These are phyloP conservation scores for Melaleuca alternifolia DNA, from an alignment of 345 rosid species.

Conservation along the genomic window DNA sequence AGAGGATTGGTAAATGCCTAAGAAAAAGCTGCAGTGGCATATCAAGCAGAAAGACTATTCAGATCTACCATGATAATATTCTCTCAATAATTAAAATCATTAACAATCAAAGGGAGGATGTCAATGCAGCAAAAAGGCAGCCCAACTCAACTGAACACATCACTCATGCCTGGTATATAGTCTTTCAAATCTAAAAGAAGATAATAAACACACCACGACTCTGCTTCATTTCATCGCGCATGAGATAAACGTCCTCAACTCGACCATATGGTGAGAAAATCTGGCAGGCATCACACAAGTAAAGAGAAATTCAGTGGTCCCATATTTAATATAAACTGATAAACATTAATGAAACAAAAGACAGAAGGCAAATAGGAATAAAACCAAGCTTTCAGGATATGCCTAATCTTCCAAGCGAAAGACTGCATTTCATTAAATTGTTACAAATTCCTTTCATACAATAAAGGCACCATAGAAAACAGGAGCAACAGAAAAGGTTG, in stretches of 20 bases:
- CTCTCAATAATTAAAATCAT: not conserved
- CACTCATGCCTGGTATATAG: not conserved
- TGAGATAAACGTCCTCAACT: constrained; percentile 97
- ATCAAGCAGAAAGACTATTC: not conserved
- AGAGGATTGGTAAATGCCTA: not conserved
- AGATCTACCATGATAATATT: not conserved
- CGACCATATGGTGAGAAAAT: constrained; percentile 73
- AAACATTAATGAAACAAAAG: not conserved
- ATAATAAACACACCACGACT: constrained; percentile 67
- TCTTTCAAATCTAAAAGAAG: not conserved
- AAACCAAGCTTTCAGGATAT: not conserved
- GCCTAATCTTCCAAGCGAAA: not conserved
- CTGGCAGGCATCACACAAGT: constrained; percentile 25
- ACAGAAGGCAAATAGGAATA: not conserved
- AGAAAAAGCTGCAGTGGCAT: not conserved
- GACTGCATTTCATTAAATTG: not conserved
- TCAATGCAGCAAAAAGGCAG: not conserved
- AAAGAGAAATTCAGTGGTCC: not conserved
- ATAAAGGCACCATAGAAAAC: not conserved
- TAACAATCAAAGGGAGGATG: not conserved
- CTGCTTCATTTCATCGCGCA: constrained; percentile 96
- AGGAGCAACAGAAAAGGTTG: not conserved
- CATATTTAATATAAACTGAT: not conserved
- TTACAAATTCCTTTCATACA: not conserved
- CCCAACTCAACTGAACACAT: not conserved